These are phyloP conservation scores for Trametes gibbosa DNA, from an alignment of 768 basidiomycete genomes.

Conservation along the genomic window DNA sequence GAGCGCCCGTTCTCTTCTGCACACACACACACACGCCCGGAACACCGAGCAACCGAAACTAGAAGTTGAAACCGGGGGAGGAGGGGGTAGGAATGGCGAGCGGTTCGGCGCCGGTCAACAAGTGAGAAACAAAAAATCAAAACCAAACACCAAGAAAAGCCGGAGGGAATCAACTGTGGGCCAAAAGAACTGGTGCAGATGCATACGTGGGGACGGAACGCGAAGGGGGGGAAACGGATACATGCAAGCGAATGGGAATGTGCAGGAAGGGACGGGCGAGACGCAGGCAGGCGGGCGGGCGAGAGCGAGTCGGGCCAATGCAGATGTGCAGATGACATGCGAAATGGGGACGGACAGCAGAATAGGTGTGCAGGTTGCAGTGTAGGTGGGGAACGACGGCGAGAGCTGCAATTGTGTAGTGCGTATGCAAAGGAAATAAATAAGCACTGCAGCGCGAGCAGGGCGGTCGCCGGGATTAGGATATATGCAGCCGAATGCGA, in stretches of 20 bases:
- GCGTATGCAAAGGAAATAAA: slow-evolving; percentile 6
- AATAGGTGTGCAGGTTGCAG: background rate
- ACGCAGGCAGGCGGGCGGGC: background rate
- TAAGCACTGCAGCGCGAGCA: slow-evolving; percentile 11
- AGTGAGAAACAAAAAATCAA: no score
- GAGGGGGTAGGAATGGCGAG: no score
- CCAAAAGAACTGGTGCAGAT: background rate
- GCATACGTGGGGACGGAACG: background rate
- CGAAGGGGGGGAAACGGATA: background rate
- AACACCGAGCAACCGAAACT: no score
- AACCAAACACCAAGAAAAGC: no score
- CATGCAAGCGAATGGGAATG: slow-evolving; percentile 12
- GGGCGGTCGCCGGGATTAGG: slow-evolving; percentile 11
- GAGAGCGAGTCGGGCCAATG: background rate
- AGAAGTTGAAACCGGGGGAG: background rate
- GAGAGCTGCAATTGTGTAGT: no score
- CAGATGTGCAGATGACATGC: background rate
- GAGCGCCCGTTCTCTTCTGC: no score
- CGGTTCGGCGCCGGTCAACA: no score
- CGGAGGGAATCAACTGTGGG: background rate
- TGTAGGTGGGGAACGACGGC: background rate
- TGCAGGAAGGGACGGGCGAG: background rate
- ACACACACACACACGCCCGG: no score
- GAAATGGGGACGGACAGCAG: background rate
- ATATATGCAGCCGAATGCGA: slow-evolving; percentile 17